phyloP scores from a whole-genome alignment of 208 protist genomes.

The Wallacemonas sp. region DNA sequence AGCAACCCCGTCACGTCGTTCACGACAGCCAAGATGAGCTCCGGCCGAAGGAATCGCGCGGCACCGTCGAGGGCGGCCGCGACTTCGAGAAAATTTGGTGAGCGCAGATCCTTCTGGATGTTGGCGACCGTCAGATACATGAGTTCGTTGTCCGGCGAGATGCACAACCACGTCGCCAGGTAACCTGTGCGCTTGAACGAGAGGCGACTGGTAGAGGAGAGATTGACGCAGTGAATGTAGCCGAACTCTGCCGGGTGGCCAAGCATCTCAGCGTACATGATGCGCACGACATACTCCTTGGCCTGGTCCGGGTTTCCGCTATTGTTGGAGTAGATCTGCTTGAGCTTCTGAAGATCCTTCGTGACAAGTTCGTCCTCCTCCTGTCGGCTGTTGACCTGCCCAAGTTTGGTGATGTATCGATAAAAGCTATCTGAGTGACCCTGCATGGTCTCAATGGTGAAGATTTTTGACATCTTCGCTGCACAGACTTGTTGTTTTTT shows the following conservation, averaged over 20 bases:
- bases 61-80: constrained; percentile 89
- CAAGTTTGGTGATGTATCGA: constrained; percentile 62
- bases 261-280: constrained; percentile 96
- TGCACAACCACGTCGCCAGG: constrained; percentile 83
- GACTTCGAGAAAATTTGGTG: constrained; percentile 89
- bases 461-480: constrained; percentile 44
- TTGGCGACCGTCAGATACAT: constrained; percentile 95
- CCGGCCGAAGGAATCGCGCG: constrained; percentile 73
- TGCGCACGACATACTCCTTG: constrained; percentile 88
- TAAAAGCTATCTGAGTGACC: constrained; percentile 66
- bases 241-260: constrained; percentile 91
- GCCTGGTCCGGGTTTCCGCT: constrained; percentile 20
- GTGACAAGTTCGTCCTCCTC: constrained; percentile 79
- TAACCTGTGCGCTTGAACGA: constrained; percentile 92
- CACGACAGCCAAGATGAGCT: constrained; percentile 90
- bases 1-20: constrained; percentile 61
- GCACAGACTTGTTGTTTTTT: no score
- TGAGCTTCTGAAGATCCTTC: constrained; percentile 62
- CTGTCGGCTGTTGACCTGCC: constrained; percentile 76
- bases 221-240: constrained; percentile 96
- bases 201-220: constrained; percentile 72
- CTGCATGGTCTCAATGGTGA: constrained; percentile 38
- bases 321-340: constrained; percentile 25
- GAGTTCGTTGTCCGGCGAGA: constrained; percentile 89
- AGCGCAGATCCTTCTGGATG: constrained; percentile 93